phyloP scores from a whole-genome alignment of 192 early-diverging fungal species.

The Coemansia guatemalensis region DNA sequence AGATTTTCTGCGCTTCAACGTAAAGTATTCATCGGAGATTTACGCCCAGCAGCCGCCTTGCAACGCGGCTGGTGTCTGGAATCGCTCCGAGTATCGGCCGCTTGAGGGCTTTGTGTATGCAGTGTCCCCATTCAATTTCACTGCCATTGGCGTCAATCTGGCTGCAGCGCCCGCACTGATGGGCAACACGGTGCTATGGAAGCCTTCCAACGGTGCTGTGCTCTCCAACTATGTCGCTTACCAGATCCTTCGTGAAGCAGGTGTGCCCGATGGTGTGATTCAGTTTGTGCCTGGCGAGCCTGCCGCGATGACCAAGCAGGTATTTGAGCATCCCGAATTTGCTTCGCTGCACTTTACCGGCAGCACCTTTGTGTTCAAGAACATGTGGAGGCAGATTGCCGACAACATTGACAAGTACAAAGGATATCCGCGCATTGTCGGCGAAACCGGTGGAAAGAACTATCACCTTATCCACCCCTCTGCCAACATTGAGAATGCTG shows the following conservation, averaged over 20 bases:
- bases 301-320: conserved; percentile 71
- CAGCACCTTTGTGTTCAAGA: conserved; percentile 88
- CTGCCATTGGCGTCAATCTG: conserved; percentile 97
- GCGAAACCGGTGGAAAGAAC: conserved; percentile 99
- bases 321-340: conserved; percentile 89
- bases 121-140: conserved; percentile 99
- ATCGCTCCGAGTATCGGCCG: conserved; percentile 92
- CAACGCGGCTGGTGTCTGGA: conserved; percentile 85
- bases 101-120: conserved; percentile 98
- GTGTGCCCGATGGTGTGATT: conserved; percentile 94
- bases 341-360: conserved; percentile 97
- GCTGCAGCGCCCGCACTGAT: conserved; percentile 91
- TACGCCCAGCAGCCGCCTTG: conserved; percentile 91
- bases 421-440: conserved; percentile 95
- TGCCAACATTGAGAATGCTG: conserved; percentile 75
- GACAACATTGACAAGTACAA: conserved; percentile 89
- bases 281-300: conserved; percentile 96
- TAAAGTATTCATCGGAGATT: conserved; percentile 89
- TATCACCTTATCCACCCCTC: conserved; percentile 88
- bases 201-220: conserved; percentile 86
- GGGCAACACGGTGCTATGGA: conserved; percentile 98
- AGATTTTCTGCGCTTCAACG: conserved; percentile 97
- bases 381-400: conserved; percentile 89
- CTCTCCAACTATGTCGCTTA: conserved; percentile 90
- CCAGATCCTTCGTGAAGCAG: conserved; percentile 92